phyloP scores from a whole-genome alignment of 768 basidiomycete genomes.

The Cystofilobasidium capitatum region DNA sequence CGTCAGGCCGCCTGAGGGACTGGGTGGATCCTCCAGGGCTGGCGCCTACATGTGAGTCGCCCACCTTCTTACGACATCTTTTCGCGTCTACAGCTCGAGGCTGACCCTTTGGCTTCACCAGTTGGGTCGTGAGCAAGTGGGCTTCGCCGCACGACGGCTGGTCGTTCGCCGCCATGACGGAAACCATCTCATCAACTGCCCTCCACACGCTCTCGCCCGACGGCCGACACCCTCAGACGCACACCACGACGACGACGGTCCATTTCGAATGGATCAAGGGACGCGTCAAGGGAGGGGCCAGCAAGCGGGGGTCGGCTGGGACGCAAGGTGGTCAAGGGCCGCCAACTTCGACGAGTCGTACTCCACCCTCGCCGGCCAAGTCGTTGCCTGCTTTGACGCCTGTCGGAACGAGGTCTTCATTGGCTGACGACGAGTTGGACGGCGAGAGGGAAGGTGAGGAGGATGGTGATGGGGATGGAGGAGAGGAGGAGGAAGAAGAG shows the following conservation, averaged over 20 bases:
- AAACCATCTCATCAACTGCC: not conserved
- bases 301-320: not conserved
- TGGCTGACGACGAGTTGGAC: not conserved
- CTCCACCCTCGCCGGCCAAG: not conserved
- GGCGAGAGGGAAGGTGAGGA: not conserved
- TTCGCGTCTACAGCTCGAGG: not conserved
- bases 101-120: not conserved
- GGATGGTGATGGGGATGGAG: not conserved
- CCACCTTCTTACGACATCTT: not conserved
- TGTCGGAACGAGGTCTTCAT: not conserved
- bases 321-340: too few species aligned
- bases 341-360: too few species aligned
- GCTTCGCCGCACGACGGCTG: slow-evolving; percentile 18
- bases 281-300: not conserved
- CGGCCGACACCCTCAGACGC: not conserved
- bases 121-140: slow-evolving; percentile 23
- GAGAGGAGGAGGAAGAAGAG: slow-evolving; percentile 1
- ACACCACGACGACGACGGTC: not conserved
- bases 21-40: not conserved
- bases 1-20: slow-evolving; percentile 10
- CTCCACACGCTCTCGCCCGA: slow-evolving; percentile 15
- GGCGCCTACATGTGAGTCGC: slow-evolving; percentile 15
- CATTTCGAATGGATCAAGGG: slow-evolving; percentile 25
- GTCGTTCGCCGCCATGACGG: slow-evolving; percentile 16
- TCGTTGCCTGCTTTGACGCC: not conserved